Conservation (phyloP, 2,329 filamentous ascomycete species). For the Alternaria sp. region DNA sequence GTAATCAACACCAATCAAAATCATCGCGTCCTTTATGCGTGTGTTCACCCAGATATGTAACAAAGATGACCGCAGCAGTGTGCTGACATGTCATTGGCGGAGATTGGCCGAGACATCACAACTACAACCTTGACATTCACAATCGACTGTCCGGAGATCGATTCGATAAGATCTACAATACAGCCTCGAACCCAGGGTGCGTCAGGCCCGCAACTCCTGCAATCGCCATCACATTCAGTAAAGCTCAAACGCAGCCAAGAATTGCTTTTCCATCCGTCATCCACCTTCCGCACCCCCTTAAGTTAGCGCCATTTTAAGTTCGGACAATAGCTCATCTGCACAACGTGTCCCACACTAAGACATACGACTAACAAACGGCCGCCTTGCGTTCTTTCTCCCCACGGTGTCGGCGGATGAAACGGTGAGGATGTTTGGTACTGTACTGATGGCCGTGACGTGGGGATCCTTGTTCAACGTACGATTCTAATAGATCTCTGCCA, state of each 20-base stretch:
- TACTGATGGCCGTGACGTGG: not conserved
- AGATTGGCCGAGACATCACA: not conserved
- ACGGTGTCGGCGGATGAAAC: not conserved
- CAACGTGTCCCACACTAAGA: not conserved
- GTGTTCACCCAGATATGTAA: not conserved
- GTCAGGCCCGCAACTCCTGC: slow-evolving; percentile 1
- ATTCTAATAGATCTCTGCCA: not conserved
- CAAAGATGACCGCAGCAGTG: not conserved
- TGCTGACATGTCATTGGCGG: not conserved
- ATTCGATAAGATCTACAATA: not conserved
- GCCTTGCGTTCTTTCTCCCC: slow-evolving; percentile 2
- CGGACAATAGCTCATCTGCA: slow-evolving; percentile 3
- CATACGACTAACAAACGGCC: not conserved
- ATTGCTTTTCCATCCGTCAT: not conserved
- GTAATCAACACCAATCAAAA: not conserved
- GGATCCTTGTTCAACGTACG: not conserved
- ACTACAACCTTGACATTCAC: not conserved
- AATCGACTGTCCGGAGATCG: not conserved
- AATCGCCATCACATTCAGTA: slow-evolving; percentile 3
- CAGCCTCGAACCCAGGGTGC: not conserved
- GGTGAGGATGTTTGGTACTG: not conserved
- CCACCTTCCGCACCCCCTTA: not conserved
- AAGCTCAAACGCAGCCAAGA: not conserved
- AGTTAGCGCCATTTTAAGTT: not conserved
- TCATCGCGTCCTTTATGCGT: too few species aligned